These are phyloP conservation scores for Backusella sp. DNA, from an alignment of 192 early-diverging fungal species.

Conservation along the genomic window DNA sequence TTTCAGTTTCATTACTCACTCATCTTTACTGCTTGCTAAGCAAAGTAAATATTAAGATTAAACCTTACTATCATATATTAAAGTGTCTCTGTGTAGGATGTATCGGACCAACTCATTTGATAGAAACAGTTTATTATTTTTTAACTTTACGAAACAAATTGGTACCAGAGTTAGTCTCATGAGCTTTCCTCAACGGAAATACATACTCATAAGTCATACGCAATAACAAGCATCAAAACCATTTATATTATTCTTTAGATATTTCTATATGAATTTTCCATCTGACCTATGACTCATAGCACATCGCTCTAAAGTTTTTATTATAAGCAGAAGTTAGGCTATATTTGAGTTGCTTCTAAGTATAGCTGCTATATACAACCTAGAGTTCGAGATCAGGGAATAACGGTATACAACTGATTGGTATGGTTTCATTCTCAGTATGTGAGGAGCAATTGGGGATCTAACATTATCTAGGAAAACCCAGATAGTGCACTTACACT, in stretches of 20 bases:
- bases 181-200: too few species aligned
- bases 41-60: too few species aligned
- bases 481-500: background rate
- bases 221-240: background rate
- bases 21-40: too few species aligned
- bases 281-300: background rate
- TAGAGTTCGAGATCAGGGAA: background rate
- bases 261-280: background rate
- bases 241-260: background rate
- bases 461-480: background rate
- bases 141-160: too few species aligned
- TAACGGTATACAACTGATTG: background rate
- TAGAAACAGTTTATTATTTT: too few species aligned
- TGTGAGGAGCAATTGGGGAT: background rate
- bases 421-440: background rate
- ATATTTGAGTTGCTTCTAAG: background rate
- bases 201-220: too few species aligned
- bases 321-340: background rate
- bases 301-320: background rate
- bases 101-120: too few species aligned
- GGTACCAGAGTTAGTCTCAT: too few species aligned
- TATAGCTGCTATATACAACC: background rate
- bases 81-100: too few species aligned
- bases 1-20: too few species aligned
- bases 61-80: too few species aligned